Conservation (phyloP, 805 yeast species). For the Spathaspora girioi region DNA sequence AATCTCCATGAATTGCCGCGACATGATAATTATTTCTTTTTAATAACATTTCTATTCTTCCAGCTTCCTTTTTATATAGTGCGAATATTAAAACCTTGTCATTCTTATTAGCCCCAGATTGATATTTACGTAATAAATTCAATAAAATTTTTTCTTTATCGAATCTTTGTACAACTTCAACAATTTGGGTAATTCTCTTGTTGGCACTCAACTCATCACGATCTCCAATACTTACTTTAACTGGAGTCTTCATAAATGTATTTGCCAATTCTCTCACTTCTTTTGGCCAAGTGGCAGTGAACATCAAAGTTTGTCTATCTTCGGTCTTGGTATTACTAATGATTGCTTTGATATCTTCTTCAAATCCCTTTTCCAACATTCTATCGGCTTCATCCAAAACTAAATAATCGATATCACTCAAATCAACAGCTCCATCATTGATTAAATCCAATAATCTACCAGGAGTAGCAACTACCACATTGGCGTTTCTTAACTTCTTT, state of each 20-base stretch:
- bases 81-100: constrained; percentile 92
- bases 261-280: constrained; percentile 92
- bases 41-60: constrained; percentile 78
- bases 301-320: constrained; percentile 88
- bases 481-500: constrained; percentile 57
- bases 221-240: constrained; percentile 89
- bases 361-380: constrained; percentile 97
- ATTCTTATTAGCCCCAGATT: constrained; percentile 55
- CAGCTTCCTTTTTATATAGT: constrained; percentile 93
- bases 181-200: constrained; percentile 88
- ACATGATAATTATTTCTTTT: constrained; percentile 71
- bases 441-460: constrained; percentile 90
- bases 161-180: constrained; percentile 78
- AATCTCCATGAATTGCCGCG: constrained; percentile 95
- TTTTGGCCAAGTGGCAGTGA: constrained; percentile 99
- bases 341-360: constrained; percentile 88
- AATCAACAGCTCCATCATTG: constrained; percentile 78
- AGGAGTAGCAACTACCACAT: constrained; percentile 95
- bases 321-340: constrained; percentile 54
- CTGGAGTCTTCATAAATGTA: constrained; percentile 80
- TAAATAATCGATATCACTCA: constrained; percentile 66
- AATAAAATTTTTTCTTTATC: constrained; percentile 76
- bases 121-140: constrained; percentile 70
- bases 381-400: constrained; percentile 98
- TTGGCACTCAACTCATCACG: constrained; percentile 93